Evolutionary conservation across 164 flowering plant genomes (phyloP).

Genomic region (Magnolia officinalis): DNA sequence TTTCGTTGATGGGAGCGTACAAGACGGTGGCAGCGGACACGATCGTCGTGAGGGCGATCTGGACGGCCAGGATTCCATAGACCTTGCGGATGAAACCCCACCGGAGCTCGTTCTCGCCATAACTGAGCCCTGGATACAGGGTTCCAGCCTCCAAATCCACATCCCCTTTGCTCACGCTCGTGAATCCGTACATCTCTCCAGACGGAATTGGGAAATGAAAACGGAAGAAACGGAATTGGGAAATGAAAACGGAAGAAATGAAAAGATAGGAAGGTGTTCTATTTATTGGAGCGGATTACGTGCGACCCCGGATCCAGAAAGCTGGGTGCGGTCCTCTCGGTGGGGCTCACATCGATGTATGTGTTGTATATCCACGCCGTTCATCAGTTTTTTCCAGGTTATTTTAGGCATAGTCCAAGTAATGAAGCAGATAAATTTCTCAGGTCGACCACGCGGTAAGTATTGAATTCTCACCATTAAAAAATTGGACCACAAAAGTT

Average conservation of each 20-base stretch:
- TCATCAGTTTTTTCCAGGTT: too few relatives aligned
- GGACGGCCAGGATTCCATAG: slow-evolving; percentile 79
- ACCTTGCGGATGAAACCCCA: slow-evolving; percentile 98
- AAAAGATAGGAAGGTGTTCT: neutral
- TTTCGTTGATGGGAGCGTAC: slow-evolving; percentile 60
- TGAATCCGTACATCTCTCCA: slow-evolving; percentile 47
- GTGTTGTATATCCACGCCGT: too few relatives aligned
- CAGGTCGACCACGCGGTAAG: too few relatives aligned
- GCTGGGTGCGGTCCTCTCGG: too few relatives aligned
- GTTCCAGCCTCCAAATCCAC: slow-evolving; percentile 51
- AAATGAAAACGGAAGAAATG: neutral
- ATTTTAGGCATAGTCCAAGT: too few relatives aligned
- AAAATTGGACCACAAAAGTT: too few relatives aligned
- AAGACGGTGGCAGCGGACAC: slow-evolving; percentile 73
- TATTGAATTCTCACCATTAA: too few relatives aligned
- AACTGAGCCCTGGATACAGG: slow-evolving; percentile 74
- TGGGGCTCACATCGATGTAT: too few relatives aligned
- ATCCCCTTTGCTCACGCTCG: slow-evolving; percentile 45
- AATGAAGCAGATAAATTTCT: too few relatives aligned
- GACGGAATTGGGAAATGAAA: neutral
- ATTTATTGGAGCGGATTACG: neutral
- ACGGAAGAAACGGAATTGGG: neutral
- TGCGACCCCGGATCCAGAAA: too few relatives aligned
- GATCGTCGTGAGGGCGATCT: slow-evolving; percentile 79
- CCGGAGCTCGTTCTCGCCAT: slow-evolving; percentile 82